Conservation (phyloP, 352 stramenopile species). For the Nothophytophthora sp. region DNA sequence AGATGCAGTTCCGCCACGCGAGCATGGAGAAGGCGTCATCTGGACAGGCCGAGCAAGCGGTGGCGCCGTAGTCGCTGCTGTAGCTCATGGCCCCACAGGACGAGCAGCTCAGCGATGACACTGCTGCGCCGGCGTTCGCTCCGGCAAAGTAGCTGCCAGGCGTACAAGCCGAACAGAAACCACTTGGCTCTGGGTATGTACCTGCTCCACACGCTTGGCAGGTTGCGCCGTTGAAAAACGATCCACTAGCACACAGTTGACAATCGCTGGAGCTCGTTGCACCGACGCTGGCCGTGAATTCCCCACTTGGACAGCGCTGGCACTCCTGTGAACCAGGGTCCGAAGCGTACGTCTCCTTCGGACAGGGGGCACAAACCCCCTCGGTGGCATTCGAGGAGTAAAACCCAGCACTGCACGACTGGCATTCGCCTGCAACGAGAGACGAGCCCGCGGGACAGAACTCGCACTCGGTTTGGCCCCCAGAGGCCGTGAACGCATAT, state of each 20-base stretch:
- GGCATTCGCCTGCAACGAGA: constrained; percentile 22
- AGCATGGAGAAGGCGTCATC: constrained; percentile 48
- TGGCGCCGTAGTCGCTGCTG: constrained; percentile 18
- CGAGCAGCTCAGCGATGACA: constrained; percentile 33
- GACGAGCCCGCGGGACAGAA: constrained; percentile 30
- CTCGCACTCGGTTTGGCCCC: constrained; percentile 31
- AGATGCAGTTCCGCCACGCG: constrained; percentile 55
- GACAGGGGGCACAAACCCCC: constrained; percentile 47
- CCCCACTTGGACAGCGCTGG: constrained; percentile 31
- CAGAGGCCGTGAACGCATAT: constrained; percentile 34
- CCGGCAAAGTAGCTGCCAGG: constrained; percentile 43
- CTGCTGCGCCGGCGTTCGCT: background rate
- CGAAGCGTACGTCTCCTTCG: constrained; percentile 38
- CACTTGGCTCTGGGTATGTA: constrained; percentile 28
- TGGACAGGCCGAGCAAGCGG: constrained; percentile 30
- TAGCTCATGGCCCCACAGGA: constrained; percentile 49
- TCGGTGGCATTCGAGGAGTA: constrained; percentile 30
- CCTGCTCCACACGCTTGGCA: constrained; percentile 27
- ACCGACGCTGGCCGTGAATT: constrained; percentile 30
- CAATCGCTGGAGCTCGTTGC: constrained; percentile 33
- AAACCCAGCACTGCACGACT: constrained; percentile 35
- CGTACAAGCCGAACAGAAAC: constrained; percentile 40
- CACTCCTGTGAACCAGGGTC: constrained; percentile 22
- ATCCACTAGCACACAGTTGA: constrained; percentile 26
- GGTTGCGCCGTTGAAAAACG: constrained; percentile 26